Percentiles rank a stretch among this genome's conserved stretches.
phyloP scores from a whole-genome alignment of 2,329 filamentous ascomycete genomes.

The Fusarium haematococcum region DNA sequence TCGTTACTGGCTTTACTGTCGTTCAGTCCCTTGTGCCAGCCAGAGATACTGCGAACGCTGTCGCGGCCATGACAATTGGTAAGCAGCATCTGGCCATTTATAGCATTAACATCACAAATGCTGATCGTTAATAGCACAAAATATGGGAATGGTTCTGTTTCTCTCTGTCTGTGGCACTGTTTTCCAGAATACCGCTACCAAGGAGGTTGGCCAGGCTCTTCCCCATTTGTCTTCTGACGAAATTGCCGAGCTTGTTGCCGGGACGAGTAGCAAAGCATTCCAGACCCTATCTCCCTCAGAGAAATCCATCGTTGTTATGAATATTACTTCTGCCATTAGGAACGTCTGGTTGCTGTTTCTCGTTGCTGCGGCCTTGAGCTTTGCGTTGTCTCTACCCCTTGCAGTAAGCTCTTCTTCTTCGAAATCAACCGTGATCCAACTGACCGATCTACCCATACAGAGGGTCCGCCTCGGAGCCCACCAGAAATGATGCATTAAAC shows the following conservation, averaged over 20 bases:
- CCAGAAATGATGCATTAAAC: background rate
- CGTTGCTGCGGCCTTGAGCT: background rate
- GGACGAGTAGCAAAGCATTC: background rate
- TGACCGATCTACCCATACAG: background rate
- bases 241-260: background rate
- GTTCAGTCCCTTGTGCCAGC: constrained; percentile 47
- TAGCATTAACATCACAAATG: too few species aligned
- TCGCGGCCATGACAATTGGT: constrained; percentile 51
- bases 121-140: background rate
- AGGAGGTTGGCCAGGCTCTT: background rate
- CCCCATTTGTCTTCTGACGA: background rate
- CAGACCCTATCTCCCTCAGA: background rate
- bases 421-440: background rate
- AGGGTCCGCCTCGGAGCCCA: background rate
- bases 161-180: constrained; percentile 1
- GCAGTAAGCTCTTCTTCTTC: background rate
- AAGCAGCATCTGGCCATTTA: too few species aligned
- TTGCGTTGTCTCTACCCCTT: background rate
- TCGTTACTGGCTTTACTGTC: constrained; percentile 51
- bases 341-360: constrained; percentile 1
- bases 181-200: constrained; percentile 1
- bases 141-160: constrained; percentile 5
- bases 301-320: too few species aligned
- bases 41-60: constrained; percentile 44
- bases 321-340: background rate